Evolutionary conservation across 768 basidiomycete genomes (phyloP).

Genomic region (Paxillus ammoniavirescens): DNA sequence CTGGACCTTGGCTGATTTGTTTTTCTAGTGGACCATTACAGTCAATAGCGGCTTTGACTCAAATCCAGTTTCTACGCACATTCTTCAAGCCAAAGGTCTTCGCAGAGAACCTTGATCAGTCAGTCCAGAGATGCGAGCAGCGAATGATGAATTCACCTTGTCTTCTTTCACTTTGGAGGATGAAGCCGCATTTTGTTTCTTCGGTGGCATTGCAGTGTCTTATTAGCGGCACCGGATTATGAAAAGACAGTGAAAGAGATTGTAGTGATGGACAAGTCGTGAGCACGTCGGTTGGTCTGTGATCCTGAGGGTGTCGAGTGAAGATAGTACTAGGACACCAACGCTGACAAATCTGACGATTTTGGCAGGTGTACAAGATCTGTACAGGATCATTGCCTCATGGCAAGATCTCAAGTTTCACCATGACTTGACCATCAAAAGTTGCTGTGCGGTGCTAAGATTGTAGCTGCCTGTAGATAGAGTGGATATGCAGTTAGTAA

Average conservation of each 20-base stretch:
- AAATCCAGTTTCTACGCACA: slow-evolving; percentile 42
- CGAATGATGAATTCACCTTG: slow-evolving; percentile 52
- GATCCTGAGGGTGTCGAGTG: neutral
- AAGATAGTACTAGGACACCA: neutral
- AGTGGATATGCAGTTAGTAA: too few species aligned
- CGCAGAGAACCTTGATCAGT: slow-evolving; percentile 26
- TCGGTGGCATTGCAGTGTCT: slow-evolving; percentile 66
- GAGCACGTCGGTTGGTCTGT: neutral
- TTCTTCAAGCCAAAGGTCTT: slow-evolving; percentile 92
- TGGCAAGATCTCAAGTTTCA: too few species aligned
- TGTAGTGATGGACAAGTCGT: neutral
- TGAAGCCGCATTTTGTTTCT: slow-evolving; percentile 57
- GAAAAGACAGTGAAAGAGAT: slow-evolving; percentile 4
- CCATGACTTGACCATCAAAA: too few species aligned
- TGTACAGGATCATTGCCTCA: neutral
- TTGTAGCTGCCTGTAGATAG: too few species aligned
- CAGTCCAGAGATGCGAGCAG: slow-evolving; percentile 16
- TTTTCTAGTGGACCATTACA: slow-evolving; percentile 60
- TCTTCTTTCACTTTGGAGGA: slow-evolving; percentile 77
- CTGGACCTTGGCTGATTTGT: slow-evolving; percentile 92
- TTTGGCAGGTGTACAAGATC: neutral
- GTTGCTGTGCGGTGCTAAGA: too few species aligned
- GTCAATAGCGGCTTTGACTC: slow-evolving; percentile 5
- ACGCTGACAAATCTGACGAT: neutral
- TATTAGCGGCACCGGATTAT: neutral